Base-by-base conservation (phyloP, 208 protist genomes). In the Angomonas desouzai region DNA sequence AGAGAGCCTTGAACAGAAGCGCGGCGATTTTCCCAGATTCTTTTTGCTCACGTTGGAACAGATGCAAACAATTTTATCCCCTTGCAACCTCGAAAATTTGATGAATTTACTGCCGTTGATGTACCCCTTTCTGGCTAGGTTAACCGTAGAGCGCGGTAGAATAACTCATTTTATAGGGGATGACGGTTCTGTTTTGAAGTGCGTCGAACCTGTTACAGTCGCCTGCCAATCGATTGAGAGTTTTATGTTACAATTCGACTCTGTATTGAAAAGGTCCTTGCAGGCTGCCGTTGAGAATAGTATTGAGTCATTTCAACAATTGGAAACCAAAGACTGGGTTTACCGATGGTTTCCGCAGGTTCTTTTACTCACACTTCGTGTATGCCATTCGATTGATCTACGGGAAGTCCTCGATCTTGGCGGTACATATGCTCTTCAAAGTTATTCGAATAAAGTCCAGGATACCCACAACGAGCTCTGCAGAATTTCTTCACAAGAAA, bases 1-100 rank as follows among this genome's bases (percentile, higher is more conserved):
- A 25, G 70, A 92, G 38, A 92, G 94, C 62, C 62, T 99, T 43
- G 94, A 98, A 62, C 74, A 83, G 32, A 98, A 97, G 64, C 81
- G 97, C 22, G 66, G 72, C 25, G 62, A 68, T 18, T 97, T 97
- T 73, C 86, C 96, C 11, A 80, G 97, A 49, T 98, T 98, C 71
- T 92, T 91, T 69, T 98, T 98, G 64, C 69, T 97, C 27, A 91
- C 85, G 18, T 87, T 94, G 63, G 68, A 49, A 0, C 83, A 96
- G 69, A 70, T 98, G 43, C 29, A 90, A n/a, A 74, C 66, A 45
- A 85, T 95, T 77, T 73, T 94, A 57, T 89, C 85, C 7, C 74
- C 86, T 33, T 57, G 79, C 28, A 67, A 85, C 40, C 47, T 55
- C 4, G 53, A 66, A 34, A 72, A 45, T 33, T 63, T 96, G 7